phyloP scores from a whole-genome alignment of 148 eudicot genomes.

The Arbutus unedo region DNA sequence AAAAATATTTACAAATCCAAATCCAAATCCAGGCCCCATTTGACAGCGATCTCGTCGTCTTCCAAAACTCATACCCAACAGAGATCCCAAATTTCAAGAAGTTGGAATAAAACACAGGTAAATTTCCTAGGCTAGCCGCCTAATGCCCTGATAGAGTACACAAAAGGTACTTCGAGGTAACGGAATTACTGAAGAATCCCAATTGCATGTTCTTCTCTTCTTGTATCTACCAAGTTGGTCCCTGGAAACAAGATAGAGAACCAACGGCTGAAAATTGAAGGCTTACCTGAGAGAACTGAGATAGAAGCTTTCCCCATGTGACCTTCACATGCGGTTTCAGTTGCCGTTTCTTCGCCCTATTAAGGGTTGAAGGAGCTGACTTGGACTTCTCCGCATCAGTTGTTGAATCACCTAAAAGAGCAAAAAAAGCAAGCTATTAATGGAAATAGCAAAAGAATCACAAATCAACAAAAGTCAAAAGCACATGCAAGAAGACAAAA shows the following conservation, averaged over 20 bases:
- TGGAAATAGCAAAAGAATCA: neutral
- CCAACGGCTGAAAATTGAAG: constrained; percentile 9
- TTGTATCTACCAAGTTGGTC: neutral
- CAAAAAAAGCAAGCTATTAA: neutral
- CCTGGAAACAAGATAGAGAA: neutral
- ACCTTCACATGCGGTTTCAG: constrained; percentile 33
- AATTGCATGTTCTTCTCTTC: neutral
- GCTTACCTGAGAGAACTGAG: constrained; percentile 76
- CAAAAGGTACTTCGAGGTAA: neutral
- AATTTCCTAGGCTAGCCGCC: neutral
- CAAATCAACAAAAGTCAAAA: neutral
- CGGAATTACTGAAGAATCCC: neutral
- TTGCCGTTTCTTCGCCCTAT: constrained; percentile 51
- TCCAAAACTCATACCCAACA: neutral
- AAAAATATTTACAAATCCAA: neutral
- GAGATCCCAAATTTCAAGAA: neutral
- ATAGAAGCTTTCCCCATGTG: constrained; percentile 88
- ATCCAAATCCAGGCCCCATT: neutral
- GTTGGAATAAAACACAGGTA: neutral
- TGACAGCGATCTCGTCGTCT: neutral
- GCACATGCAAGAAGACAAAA: constrained; percentile 25
- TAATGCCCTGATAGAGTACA: neutral
- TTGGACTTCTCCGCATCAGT: constrained; percentile 47
- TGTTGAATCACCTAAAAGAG: constrained; percentile 32
- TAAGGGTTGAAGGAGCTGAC: constrained; percentile 21